These are phyloP conservation scores for Neonectria faginata DNA, from an alignment of 2,329 filamentous ascomycete species.

Conservation along the genomic window DNA sequence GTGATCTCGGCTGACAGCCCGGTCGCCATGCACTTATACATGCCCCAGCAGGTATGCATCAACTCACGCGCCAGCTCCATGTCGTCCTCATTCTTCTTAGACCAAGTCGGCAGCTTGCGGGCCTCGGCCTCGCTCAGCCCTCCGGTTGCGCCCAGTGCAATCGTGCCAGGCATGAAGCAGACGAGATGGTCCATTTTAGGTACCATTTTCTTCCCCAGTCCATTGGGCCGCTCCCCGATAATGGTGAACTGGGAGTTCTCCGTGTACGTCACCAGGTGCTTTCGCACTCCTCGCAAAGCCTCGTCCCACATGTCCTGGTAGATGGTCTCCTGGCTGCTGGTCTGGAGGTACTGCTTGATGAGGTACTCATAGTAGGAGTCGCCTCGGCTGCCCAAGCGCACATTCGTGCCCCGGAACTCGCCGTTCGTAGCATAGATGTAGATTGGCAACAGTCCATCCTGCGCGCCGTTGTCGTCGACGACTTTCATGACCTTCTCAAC, in stretches of 20 bases:
- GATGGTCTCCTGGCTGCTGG: conserved; percentile 83
- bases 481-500: conserved; percentile 93
- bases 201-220: conserved; percentile 72
- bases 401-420: conserved; percentile 83
- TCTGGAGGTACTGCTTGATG: conserved; percentile 98
- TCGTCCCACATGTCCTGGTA: conserved; percentile 97
- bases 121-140: conserved; percentile 82
- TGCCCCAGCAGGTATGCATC: conserved; percentile 98
- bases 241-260: conserved; percentile 85
- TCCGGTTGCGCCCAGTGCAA: conserved; percentile 87
- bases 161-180: conserved; percentile 97
- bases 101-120: conserved; percentile 78
- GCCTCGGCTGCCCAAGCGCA: conserved; percentile 90
- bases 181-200: conserved; percentile 99
- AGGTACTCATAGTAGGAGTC: conserved; percentile 99
- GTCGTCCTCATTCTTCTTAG: conserved; percentile 82
- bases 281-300: conserved; percentile 84
- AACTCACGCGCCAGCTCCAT: conserved; percentile 89
- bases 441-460: conserved; percentile 90
- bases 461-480: conserved; percentile 81
- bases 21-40: conserved; percentile 91
- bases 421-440: conserved; percentile 86
- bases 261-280: conserved; percentile 92
- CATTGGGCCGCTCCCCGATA: conserved; percentile 84
- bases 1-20: conserved; percentile 96